Evolutionary conservation across 83 land plant species (phyloP).

Genomic region (Isoetes engelmannii): DNA sequence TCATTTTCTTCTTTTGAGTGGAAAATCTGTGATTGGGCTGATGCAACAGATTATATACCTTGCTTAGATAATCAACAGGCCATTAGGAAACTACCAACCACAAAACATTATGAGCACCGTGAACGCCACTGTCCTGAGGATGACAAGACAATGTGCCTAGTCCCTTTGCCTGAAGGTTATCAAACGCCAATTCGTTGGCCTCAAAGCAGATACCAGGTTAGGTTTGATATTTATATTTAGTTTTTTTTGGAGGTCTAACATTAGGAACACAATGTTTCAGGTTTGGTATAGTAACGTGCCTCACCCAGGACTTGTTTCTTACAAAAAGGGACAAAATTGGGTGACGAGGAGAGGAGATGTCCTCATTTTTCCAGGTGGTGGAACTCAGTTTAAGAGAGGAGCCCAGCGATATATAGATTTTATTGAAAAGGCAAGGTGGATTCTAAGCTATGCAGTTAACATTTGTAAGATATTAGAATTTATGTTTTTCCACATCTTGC

Average conservation of each 20-base stretch:
- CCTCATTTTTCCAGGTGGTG: conserved; percentile 89
- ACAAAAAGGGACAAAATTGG: conserved; percentile 95
- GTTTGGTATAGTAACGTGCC: conserved; percentile 93
- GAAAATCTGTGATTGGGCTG: conserved; percentile 54
- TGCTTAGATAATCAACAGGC: conserved; percentile 75
- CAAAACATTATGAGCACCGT: conserved; percentile 74
- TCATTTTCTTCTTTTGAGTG: conserved; percentile 17
- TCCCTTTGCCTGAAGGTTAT: conserved; percentile 72
- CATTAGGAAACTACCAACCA: conserved; percentile 48
- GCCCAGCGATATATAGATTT: conserved; percentile 91
- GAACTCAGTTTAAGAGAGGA: conserved; percentile 95
- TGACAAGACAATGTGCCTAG: conserved; percentile 58
- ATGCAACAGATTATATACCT: conserved; percentile 77
- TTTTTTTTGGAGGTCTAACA: too few species aligned
- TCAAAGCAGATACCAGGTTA: conserved; percentile 62
- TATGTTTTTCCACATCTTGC: background rate
- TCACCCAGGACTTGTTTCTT: conserved; percentile 63
- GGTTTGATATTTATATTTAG: too few species aligned
- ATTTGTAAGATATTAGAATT: background rate
- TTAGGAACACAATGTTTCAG: conserved; percentile 29
- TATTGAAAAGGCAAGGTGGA: conserved; percentile 50
- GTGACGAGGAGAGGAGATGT: conserved; percentile 65
- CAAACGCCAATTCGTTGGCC: conserved; percentile 64
- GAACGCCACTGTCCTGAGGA: conserved; percentile 79
- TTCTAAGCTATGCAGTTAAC: background rate